Evolutionary conservation across 768 basidiomycete species (phyloP).

Genomic region (Chalciporus pseudorubinellus): DNA sequence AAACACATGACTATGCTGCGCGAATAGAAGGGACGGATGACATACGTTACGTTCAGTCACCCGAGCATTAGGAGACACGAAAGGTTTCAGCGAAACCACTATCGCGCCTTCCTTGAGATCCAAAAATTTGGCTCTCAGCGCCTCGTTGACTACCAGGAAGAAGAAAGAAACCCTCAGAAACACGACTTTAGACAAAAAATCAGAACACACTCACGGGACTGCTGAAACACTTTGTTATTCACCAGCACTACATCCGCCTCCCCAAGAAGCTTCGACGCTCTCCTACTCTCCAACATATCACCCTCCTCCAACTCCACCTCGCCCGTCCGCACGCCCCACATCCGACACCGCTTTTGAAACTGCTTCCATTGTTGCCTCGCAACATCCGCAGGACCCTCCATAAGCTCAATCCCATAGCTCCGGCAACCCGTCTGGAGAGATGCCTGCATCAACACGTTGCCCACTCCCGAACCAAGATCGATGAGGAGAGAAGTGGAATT

Average conservation of each 20-base stretch:
- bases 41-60: slow-evolving; percentile 82
- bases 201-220: slow-evolving; percentile 54
- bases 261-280: slow-evolving; percentile 67
- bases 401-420: slow-evolving; percentile 78
- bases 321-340: slow-evolving; percentile 87
- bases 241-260: slow-evolving; percentile 90
- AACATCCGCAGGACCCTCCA: slow-evolving; percentile 76
- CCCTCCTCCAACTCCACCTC: slow-evolving; percentile 79
- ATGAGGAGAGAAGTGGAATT: slow-evolving; percentile 63
- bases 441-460: slow-evolving; percentile 80
- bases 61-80: slow-evolving; percentile 71
- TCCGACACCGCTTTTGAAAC: slow-evolving; percentile 70
- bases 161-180: slow-evolving; percentile 1
- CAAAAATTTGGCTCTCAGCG: slow-evolving; percentile 83
- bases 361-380: slow-evolving; percentile 74
- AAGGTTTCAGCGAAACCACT: slow-evolving; percentile 86
- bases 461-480: slow-evolving; percentile 85
- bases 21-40: not conserved
- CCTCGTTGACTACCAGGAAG: slow-evolving; percentile 69
- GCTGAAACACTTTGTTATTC: slow-evolving; percentile 83
- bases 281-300: slow-evolving; percentile 71
- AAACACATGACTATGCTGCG: not conserved
- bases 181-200: not conserved
- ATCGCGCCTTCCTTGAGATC: slow-evolving; percentile 92
- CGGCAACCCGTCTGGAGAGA: slow-evolving; percentile 76